Evolutionary conservation across 257 asterid species (phyloP).

Genomic region (Nicotiana obtusifolia): DNA sequence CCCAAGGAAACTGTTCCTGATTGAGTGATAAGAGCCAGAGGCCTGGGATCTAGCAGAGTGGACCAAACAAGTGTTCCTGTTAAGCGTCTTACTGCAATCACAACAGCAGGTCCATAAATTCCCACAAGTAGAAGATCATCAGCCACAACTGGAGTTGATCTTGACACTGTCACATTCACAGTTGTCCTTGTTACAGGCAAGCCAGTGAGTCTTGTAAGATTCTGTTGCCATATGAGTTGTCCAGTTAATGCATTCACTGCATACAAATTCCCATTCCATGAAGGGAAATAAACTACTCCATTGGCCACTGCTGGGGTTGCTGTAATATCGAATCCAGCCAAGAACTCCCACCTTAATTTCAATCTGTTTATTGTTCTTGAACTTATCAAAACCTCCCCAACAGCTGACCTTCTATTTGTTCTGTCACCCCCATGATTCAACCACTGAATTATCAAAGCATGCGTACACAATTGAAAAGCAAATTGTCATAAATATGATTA

Average conservation of each 20-base stretch:
- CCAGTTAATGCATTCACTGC: constrained; percentile 56
- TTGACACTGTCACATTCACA: constrained; percentile 48
- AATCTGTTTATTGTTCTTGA: constrained; percentile 25
- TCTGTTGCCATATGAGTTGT: constrained; percentile 49
- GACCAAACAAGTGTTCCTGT: constrained; percentile 56
- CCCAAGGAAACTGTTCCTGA: constrained; percentile 48
- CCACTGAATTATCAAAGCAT: constrained; percentile 39
- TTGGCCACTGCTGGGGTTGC: constrained; percentile 61
- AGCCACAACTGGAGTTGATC: constrained; percentile 67
- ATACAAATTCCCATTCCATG: constrained; percentile 70
- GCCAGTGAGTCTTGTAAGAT: constrained; percentile 48
- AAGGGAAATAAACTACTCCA: constrained; percentile 60
- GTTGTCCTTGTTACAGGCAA: constrained; percentile 29
- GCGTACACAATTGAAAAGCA: neutral
- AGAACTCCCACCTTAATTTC: constrained; percentile 50
- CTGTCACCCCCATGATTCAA: constrained; percentile 59
- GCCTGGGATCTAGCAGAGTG: constrained; percentile 42
- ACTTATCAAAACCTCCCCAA: constrained; percentile 37
- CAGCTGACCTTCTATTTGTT: constrained; percentile 41
- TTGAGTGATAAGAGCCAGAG: constrained; percentile 36
- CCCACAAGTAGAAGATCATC: constrained; percentile 39
- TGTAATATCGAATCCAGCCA: constrained; percentile 63
- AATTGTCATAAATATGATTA: neutral
- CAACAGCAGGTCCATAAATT: constrained; percentile 59
- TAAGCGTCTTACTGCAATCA: constrained; percentile 39